Evolutionary conservation across 2,329 filamentous ascomycete genomes (phyloP).

Genomic region (Cladosporium sp.): DNA sequence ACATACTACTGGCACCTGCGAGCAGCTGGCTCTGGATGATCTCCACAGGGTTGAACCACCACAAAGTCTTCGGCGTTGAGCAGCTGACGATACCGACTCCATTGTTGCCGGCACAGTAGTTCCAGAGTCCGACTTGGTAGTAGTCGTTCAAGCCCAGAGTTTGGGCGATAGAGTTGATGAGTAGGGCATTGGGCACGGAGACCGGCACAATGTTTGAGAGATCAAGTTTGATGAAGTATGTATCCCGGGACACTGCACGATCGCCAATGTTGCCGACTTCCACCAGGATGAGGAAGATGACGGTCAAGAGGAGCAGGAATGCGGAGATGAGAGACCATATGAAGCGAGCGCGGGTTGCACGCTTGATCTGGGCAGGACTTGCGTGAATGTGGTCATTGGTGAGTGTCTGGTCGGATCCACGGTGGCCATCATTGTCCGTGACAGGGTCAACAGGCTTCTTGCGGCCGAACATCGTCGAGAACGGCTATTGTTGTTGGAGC

Average conservation of each 20-base stretch:
- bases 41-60: conserved; percentile 88
- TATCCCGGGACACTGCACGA: conserved; percentile 61
- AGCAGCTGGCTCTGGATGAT: conserved; percentile 81
- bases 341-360: conserved; percentile 56
- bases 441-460: conserved; percentile 26
- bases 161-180: conserved; percentile 86
- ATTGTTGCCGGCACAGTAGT: conserved; percentile 84
- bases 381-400: conserved; percentile 35
- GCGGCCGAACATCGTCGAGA: conserved; percentile 37
- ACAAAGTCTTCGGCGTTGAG: conserved; percentile 68
- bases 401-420: conserved; percentile 31
- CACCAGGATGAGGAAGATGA: conserved; percentile 79
- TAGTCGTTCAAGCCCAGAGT: conserved; percentile 89
- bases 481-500: background rate
- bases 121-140: conserved; percentile 91
- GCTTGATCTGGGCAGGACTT: conserved; percentile 46
- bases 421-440: conserved; percentile 24
- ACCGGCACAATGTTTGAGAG: conserved; percentile 78
- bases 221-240: conserved; percentile 84
- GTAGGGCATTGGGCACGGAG: conserved; percentile 67
- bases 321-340: conserved; percentile 67
- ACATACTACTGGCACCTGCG: conserved; percentile 72
- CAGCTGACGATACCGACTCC: conserved; percentile 75
- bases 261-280: conserved; percentile 73
- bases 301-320: conserved; percentile 70